Conservation (phyloP, 176 grass and related monocot species). For the Ensete glaucum region DNA sequence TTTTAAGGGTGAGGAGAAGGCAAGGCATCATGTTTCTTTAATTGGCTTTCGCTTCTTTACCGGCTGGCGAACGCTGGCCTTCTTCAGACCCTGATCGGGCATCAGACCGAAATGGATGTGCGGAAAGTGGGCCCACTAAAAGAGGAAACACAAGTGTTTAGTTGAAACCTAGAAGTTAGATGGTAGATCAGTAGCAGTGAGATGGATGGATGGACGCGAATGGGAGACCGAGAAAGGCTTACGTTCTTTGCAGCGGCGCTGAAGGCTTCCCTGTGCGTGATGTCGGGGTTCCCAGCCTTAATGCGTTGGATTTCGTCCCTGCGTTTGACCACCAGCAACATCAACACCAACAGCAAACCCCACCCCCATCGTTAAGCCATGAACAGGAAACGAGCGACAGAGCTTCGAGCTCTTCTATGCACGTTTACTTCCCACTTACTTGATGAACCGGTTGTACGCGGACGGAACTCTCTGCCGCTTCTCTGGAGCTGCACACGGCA, state of each 20-base stretch:
- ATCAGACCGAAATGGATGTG: conserved; percentile 98
- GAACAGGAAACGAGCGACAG: too few species aligned
- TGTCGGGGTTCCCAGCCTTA: conserved; percentile 99
- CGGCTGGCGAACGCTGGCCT: conserved; percentile 54
- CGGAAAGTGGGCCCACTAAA: conserved; percentile 96
- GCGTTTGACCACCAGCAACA: conserved; percentile 13
- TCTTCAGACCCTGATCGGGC: conserved; percentile 81
- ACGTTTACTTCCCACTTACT: conserved; percentile 38
- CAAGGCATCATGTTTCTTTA: too few species aligned
- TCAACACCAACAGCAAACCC: too few species aligned
- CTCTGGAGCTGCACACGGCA: conserved; percentile 61
- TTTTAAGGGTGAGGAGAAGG: too few species aligned
- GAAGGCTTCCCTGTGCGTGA: conserved; percentile 99
- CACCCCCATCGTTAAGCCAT: too few species aligned
- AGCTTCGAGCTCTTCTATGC: too few species aligned
- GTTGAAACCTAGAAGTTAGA: too few species aligned
- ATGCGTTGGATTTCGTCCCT: conserved; percentile 99
- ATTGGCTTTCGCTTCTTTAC: conserved; percentile 11
- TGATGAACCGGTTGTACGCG: conserved; percentile 99
- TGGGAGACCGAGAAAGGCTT: conserved; percentile 23
- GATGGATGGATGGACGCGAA: too few species aligned
- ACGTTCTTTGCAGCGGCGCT: conserved; percentile 99
- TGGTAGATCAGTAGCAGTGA: too few species aligned
- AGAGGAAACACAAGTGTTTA: neutral
- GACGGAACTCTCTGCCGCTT: conserved; percentile 98